Percentiles rank a stretch among this genome's conserved stretches.
These are phyloP conservation scores for Skeletonema grethae DNA, from an alignment of 108 stramenopile species.

Conservation along the genomic window DNA sequence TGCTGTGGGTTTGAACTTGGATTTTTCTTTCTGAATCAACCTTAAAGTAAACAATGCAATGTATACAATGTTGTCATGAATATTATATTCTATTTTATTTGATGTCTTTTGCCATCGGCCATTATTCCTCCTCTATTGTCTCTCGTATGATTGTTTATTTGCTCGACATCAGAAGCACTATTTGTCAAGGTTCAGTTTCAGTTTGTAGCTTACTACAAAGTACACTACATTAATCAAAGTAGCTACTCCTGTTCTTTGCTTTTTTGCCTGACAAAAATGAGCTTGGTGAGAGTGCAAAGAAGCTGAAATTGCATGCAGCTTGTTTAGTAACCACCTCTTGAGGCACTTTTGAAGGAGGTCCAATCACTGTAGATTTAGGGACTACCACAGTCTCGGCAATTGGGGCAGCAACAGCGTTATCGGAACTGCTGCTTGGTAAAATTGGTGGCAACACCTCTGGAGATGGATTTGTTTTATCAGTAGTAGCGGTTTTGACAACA, in stretches of 20 bases:
- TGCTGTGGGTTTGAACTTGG: conserved; percentile 48
- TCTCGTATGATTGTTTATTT: background rate
- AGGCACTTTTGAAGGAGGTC: background rate
- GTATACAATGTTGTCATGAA: background rate
- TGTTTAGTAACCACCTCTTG: background rate
- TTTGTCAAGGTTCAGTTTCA: background rate
- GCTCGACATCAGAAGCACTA: background rate
- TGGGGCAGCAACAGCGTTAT: background rate
- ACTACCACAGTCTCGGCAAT: background rate
- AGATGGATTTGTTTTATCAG: background rate
- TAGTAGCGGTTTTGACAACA: background rate
- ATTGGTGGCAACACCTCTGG: background rate
- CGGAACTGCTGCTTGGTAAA: background rate
- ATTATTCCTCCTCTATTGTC: background rate
- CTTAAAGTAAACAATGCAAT: background rate
- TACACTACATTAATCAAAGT: background rate
- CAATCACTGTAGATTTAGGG: background rate
- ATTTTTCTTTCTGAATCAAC: conserved; percentile 4
- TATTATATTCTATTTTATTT: background rate
- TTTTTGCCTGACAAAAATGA: conserved; percentile 41
- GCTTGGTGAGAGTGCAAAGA: conserved; percentile 47
- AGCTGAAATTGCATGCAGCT: conserved; percentile 32
- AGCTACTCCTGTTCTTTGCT: conserved; percentile 6
- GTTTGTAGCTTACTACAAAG: background rate
- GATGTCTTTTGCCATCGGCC: background rate